Evolutionary conservation across 345 rosid genomes (phyloP).

Genomic region (Arabidopsis thaliana): TAIR10.1 NC_003070.9:27020001-27020500

Average conservation of each 20-base stretch:
- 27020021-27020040: slow-evolving; percentile 27
- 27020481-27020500: not conserved
- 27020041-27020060: slow-evolving; percentile 17
- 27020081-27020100: slow-evolving; percentile 94
- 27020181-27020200: slow-evolving; percentile 35
- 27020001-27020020: slow-evolving; percentile 1
- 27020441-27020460: slow-evolving; percentile 53
- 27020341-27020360: slow-evolving; percentile 99
- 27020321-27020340: slow-evolving; percentile 97
- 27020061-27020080: slow-evolving; percentile 95
- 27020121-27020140: slow-evolving; percentile 99
- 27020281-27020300: slow-evolving; percentile 5
- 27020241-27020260: not conserved
- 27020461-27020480: not conserved
- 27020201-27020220: not conserved
- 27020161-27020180: slow-evolving; percentile 77
- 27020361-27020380: slow-evolving; percentile 95
- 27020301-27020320: slow-evolving; percentile 72
- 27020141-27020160: slow-evolving; percentile 94
- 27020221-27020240: slow-evolving; percentile 21
- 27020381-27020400: slow-evolving; percentile 98
- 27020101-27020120: slow-evolving; percentile 97
- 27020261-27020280: not conserved
- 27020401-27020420: slow-evolving; percentile 91
- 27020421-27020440: slow-evolving; percentile 93